Evolutionary conservation across 805 yeast genomes (phyloP).

Genomic region (Candida dajiaensis): DNA sequence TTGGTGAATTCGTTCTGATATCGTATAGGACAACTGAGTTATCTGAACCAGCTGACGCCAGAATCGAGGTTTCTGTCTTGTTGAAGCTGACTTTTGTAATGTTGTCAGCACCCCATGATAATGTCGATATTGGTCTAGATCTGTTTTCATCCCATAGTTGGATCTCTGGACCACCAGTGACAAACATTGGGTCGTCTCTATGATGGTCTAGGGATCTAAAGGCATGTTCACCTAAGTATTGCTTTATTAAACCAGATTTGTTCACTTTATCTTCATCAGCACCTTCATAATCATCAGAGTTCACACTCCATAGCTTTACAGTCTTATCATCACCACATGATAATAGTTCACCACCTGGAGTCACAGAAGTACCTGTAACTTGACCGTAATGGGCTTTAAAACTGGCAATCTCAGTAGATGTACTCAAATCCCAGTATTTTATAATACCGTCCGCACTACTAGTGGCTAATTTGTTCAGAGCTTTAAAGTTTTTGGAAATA

Average conservation of each 20-base stretch:
- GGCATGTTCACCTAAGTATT: slow-evolving; percentile 78
- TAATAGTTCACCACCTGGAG: slow-evolving; percentile 46
- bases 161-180: slow-evolving; percentile 86
- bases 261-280: slow-evolving; percentile 28
- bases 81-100: slow-evolving; percentile 79
- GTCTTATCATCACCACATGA: slow-evolving; percentile 92
- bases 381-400: slow-evolving; percentile 88
- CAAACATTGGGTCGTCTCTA: slow-evolving; percentile 63
- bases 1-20: slow-evolving; percentile 82
- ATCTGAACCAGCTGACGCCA: slow-evolving; percentile 89
- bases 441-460: slow-evolving; percentile 95
- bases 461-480: slow-evolving; percentile 72
- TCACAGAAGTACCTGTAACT: slow-evolving; percentile 76
- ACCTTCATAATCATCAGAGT: slow-evolving; percentile 42
- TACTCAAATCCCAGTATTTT: slow-evolving; percentile 88
- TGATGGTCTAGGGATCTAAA: slow-evolving; percentile 87
- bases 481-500: slow-evolving; percentile 70
- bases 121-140: slow-evolving; percentile 65
- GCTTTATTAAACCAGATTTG: slow-evolving; percentile 59
- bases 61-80: slow-evolving; percentile 78
- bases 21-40: slow-evolving; percentile 89
- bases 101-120: slow-evolving; percentile 97
- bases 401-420: slow-evolving; percentile 67
- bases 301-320: slow-evolving; percentile 82
- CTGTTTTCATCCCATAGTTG: slow-evolving; percentile 90